Conservation (phyloP, 257 asterid species). For the Jaltomata sinuosa region DNA sequence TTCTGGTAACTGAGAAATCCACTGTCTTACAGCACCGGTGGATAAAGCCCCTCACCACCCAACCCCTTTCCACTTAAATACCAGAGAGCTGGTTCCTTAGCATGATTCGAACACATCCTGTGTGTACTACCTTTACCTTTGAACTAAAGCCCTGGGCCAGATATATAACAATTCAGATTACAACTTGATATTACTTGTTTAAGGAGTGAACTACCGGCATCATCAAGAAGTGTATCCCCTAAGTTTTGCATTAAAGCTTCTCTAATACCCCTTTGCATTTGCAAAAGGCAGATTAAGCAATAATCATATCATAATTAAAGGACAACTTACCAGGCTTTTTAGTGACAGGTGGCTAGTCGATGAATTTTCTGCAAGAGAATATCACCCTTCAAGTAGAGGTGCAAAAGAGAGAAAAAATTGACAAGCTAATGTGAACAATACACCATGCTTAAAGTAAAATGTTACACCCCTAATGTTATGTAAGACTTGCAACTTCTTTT, state of each 20-base stretch:
- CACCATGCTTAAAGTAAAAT: not conserved
- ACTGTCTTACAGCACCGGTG: not conserved
- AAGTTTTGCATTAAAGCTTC: not conserved
- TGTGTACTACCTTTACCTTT: not conserved
- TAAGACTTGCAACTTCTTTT: not conserved
- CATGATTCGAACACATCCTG: not conserved
- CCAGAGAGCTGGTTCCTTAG: not conserved
- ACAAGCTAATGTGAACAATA: not conserved
- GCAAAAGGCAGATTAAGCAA: not conserved
- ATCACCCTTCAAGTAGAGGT: not conserved
- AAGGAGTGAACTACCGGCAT: not conserved
- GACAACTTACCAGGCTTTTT: not conserved
- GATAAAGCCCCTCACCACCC: not conserved
- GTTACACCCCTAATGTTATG: not conserved
- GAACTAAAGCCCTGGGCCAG: no score
- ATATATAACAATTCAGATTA: not conserved
- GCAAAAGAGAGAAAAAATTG: not conserved
- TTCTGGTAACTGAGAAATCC: not conserved
- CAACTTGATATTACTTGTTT: not conserved
- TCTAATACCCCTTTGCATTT: not conserved
- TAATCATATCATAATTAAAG: not conserved
- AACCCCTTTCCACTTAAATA: not conserved
- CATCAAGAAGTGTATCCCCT: not conserved
- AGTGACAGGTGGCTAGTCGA: not conserved
- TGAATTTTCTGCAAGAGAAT: not conserved